Evolutionary conservation across 164 flowering plant species (phyloP).

Genomic region (Umbellularia californica): DNA sequence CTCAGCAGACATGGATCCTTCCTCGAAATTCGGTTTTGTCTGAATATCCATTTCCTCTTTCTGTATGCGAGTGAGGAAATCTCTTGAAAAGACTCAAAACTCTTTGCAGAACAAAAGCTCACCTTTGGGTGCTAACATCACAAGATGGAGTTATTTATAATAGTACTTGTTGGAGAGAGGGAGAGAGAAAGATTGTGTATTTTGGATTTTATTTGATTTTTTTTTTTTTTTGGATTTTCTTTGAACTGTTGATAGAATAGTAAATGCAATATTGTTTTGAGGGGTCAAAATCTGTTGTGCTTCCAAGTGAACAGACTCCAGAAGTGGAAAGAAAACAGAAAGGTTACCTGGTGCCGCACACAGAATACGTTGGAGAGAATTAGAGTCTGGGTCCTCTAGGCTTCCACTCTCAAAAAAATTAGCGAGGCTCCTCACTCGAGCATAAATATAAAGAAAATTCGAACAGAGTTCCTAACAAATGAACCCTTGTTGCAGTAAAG

Average conservation of each 20-base stretch:
- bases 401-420: not conserved
- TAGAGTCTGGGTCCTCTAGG: not conserved
- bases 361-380: not conserved
- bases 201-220: not conserved
- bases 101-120: slow-evolving; percentile 2
- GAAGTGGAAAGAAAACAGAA: not conserved
- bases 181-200: not conserved
- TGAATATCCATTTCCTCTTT: slow-evolving; percentile 16
- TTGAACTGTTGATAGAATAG: slow-evolving; percentile 10
- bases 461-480: no score
- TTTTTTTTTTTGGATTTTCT: not conserved
- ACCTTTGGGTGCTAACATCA: not conserved
- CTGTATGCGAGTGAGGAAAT: not conserved
- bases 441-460: no score
- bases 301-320: slow-evolving; percentile 3
- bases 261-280: slow-evolving; percentile 11
- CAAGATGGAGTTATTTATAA: slow-evolving; percentile 11
- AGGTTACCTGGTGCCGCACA: not conserved
- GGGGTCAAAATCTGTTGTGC: slow-evolving; percentile 12
- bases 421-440: no score
- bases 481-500: no score
- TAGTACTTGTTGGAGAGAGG: not conserved
- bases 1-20: slow-evolving; percentile 21
- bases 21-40: slow-evolving; percentile 18
- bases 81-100: not conserved